Percentiles rank a stretch among this genome's conserved stretches.
Conservation (phyloP, 352 stramenopile genomes). For the Phytophthora pluvialis region DNA sequence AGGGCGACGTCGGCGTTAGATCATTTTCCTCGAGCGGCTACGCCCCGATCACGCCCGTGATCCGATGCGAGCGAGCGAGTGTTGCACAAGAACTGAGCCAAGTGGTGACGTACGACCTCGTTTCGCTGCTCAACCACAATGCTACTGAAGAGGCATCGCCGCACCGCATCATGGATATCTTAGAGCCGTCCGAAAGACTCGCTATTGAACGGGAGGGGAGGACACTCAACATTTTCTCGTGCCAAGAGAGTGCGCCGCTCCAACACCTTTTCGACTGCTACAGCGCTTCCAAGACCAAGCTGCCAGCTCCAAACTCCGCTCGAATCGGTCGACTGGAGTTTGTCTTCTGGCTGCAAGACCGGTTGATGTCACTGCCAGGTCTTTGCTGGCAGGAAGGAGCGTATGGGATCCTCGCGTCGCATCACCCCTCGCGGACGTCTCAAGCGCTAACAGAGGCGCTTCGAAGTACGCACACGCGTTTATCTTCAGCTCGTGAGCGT, state of each 20-base stretch:
- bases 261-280: constrained; percentile 17
- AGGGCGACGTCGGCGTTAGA: constrained; percentile 41
- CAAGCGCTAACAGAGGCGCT: constrained; percentile 32
- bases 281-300: neutral
- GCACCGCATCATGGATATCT: constrained; percentile 31
- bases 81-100: constrained; percentile 10
- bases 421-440: constrained; percentile 25
- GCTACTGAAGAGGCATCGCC: neutral
- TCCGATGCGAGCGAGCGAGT: constrained; percentile 37
- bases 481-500: constrained; percentile 14
- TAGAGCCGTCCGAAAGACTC: constrained; percentile 27
- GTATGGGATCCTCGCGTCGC: constrained; percentile 49
- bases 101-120: constrained; percentile 33
- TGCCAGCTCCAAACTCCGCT: constrained; percentile 1
- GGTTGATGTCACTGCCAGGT: constrained; percentile 27
- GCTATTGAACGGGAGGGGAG: constrained; percentile 32
- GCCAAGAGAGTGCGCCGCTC: constrained; percentile 26
- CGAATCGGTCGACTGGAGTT: constrained; percentile 42
- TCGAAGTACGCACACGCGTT: neutral
- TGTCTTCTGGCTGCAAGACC: constrained; percentile 30
- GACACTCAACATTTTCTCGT: constrained; percentile 44
- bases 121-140: constrained; percentile 12
- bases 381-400: constrained; percentile 43
- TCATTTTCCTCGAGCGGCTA: constrained; percentile 56
- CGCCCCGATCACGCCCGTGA: constrained; percentile 47